Base-by-base conservation (phyloP, 2,329 filamentous ascomycete species). In the Ophiosphaerella korrae region DNA sequence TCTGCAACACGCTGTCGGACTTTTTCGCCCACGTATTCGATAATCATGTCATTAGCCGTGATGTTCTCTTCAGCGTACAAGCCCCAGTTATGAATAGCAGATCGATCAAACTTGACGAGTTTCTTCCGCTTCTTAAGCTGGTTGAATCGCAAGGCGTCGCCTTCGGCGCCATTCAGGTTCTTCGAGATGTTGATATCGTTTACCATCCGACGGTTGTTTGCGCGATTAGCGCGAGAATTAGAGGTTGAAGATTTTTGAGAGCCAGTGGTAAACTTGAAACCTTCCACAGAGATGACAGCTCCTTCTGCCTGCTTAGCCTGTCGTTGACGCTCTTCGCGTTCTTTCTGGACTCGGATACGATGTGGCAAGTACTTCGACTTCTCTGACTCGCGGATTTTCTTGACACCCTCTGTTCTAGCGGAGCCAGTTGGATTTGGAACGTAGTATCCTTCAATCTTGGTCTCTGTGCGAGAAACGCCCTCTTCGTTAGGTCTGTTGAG, bases 101-200 rank as follows among this genome's bases (percentile, higher is more conserved):
- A 99, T 38, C 94, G 86, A 50, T 93, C 94, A 75, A 99, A 99
- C 72, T 95, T 94, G 73, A 99, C 94, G 1, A 93, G 92, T 81
- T 99, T 99, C 85, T 97, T 99, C 55, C 94, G 89, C 78, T 97
- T 99, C 83, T 97, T 97, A 51, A 99, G 86, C 78, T 97, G 94
- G 75, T 99, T 99, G 83, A 99, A 99, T 51, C 93, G 89, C 66
- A 99, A 85, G 26, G 94, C 91, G 66, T 97, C 93, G 47, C 92
- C 90, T 61, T 96, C 92, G 13, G 81, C 82, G 32, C 80, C 77
- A 56, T 87, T 88, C 49, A 85, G 75, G 13, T 79, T 81, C 79
- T 96, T 96, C 73, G 97, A 92, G 39, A 94, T 90, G 71, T 96
- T 96, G 63, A 99, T 88, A 67, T 97, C 94, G 47, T 94, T 94